phyloP scores from a whole-genome alignment of 129 eudicot genomes.

The Heracleum sosnowskyi region DNA sequence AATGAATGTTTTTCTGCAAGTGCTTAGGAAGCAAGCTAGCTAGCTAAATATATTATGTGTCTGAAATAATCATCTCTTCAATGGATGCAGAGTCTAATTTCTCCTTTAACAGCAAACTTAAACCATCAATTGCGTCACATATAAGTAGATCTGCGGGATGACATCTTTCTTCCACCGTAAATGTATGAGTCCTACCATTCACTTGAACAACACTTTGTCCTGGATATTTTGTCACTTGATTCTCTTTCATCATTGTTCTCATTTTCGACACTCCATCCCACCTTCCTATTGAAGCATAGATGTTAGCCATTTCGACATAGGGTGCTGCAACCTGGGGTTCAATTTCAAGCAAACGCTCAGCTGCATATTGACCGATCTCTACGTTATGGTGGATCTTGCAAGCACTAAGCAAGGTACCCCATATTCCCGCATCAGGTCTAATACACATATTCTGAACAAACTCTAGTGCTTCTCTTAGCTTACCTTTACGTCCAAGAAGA shows the following conservation, averaged over 20 bases:
- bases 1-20: neutral
- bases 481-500: constrained; percentile 84
- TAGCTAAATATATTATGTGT: neutral
- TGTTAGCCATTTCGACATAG: constrained; percentile 74
- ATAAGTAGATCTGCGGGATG: constrained; percentile 35
- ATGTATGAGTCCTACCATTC: constrained; percentile 43
- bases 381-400: constrained; percentile 58
- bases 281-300: constrained; percentile 59
- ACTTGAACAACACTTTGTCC: constrained; percentile 57
- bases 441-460: constrained; percentile 54
- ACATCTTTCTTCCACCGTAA: constrained; percentile 63
- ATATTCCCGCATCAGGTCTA: constrained; percentile 66
- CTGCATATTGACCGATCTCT: constrained; percentile 63
- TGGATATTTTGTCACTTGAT: constrained; percentile 52
- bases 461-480: constrained; percentile 52
- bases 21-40: constrained; percentile 2
- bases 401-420: constrained; percentile 75
- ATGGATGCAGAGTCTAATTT: constrained; percentile 18
- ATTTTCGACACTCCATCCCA: constrained; percentile 62
- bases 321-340: constrained; percentile 64
- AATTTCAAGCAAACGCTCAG: constrained; percentile 42
- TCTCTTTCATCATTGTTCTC: constrained; percentile 51
- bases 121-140: constrained; percentile 41
- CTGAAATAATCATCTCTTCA: constrained; percentile 1
- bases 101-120: constrained; percentile 44